Base-by-base conservation (phyloP, 2,329 filamentous ascomycete species). In the Colletotrichum sp. region DNA sequence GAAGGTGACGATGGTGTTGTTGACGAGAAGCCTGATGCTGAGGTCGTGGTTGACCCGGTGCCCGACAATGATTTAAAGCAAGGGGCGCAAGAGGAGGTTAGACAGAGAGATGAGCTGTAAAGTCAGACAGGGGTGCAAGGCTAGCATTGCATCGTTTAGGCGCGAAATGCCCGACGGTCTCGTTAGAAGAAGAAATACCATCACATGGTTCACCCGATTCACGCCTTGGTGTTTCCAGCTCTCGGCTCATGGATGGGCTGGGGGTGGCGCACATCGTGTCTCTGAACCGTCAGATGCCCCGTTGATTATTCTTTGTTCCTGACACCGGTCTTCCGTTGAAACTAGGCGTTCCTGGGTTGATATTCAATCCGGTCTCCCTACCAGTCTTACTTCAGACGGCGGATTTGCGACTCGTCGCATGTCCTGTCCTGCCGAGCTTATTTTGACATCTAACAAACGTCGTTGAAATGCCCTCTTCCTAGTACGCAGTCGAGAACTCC, bases 11-110 rank as follows among this genome's bases (percentile, higher is more conserved):
- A 32, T 13, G 55, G 62, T 32, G 49, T 18, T 34, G 32, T 36
- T 36, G 15, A 34, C 36, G 79, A 76, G 76, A 79, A 80, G 75
- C 77, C 80, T 80, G 79, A 81, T 82, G 79, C 30, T n/a, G 70
- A 68, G 24, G 34, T 21, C 57, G 10, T 65, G 26, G 49, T 69
- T 76, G 65, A 39, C 64, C 57, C 34, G 44, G 65, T n/a, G 44
- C 28, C 64, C 24, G 28, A 9, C 12, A 83, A 82, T 76, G 82
- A 81, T 67, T 80, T 79, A 34, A 75, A 65, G 34, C 78, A 78
- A 71, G 78, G 67, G 49, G 44, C 30, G 39, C 77, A 59, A n/a
- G 74, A 77, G 21, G 74, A 75, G 26, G 36, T 68, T 21, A 76
- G 66, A 66, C 75, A 75, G 24, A 60, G 67, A 67, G 71, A 76